Evolutionary conservation across 371 early-diverging fungal genomes (phyloP).

Genomic region (Rhizopus delemar): DNA sequence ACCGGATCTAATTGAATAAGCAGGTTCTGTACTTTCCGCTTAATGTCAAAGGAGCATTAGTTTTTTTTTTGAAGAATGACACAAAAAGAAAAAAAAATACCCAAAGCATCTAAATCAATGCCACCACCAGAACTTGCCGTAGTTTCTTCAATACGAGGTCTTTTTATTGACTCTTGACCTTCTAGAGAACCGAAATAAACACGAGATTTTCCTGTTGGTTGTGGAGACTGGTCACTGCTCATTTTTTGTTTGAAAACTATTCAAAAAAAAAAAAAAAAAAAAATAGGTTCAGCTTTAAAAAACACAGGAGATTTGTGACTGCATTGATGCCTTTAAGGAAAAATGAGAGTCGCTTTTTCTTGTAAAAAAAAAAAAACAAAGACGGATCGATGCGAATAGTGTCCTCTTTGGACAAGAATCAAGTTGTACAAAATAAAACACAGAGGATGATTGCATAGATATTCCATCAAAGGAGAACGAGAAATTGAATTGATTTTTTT

Average conservation of each 20-base stretch:
- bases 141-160: constrained; percentile 28
- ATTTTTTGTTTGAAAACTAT: constrained; percentile 8
- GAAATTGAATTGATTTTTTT: too few species aligned
- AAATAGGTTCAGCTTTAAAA: neutral
- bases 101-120: constrained; percentile 48
- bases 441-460: too few species aligned
- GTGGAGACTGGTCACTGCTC: constrained; percentile 26
- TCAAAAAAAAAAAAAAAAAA: neutral
- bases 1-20: constrained; percentile 51
- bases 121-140: constrained; percentile 25
- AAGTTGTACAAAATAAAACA: too few species aligned
- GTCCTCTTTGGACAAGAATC: too few species aligned
- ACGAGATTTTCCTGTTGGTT: constrained; percentile 40
- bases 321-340: neutral
- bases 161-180: constrained; percentile 38
- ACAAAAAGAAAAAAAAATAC: constrained; percentile 19
- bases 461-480: too few species aligned
- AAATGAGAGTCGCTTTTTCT: too few species aligned
- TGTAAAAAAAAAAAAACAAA: too few species aligned
- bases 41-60: neutral
- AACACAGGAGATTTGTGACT: neutral
- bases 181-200: constrained; percentile 53
- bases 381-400: too few species aligned
- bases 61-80: neutral
- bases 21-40: constrained; percentile 44